Base-by-base conservation (phyloP, 2,329 filamentous ascomycete species). In the Colletotrichum sp. region DNA sequence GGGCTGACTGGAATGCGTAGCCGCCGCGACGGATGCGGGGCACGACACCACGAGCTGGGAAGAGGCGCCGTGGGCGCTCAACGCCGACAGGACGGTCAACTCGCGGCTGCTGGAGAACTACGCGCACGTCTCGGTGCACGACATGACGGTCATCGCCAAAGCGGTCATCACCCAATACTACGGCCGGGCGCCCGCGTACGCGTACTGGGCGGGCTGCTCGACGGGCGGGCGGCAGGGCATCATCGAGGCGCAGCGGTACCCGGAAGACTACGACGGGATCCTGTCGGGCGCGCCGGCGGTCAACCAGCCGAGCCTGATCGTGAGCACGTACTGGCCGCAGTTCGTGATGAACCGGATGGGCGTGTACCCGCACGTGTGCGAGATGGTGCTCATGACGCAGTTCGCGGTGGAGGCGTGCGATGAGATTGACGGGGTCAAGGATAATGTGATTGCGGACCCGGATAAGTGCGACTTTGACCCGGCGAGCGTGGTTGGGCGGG, bases 201-300 rank as follows among this genome's bases (percentile, higher is more conserved):
- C 85, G 2, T 90, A 90, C 80, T 91, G 86, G 79, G 82, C 83
- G 16, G 90, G 90, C 16, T 91, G 90, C 78, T 90, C 88, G 3
- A 90, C 88, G 0, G 90, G 90, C 16, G 91, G 91, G 1, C 83
- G 90, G 3, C 90, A 92, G 80, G 91, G 90, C 18, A 81, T 90
- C 34, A 88, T 88, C 77, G 84, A 88, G 28, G 87, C 88, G 0
- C 88, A 92, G 78, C 80, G 85, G 18, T 90, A 88, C 76, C 90
- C 90, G 0, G 84, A 87, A 2, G 87, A 89, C 55, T 91, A 90
- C 68, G 87, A 92, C 64, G 90, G 90, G 3, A 87, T 91, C 18
- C 79, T 90, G 0, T 89, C 89, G 1, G 86, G 85, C 0, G 83
- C 83, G 4, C 86, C 87, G 6, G 90, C 88, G 15, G 75, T 87